phyloP scores from a whole-genome alignment of 2,329 filamentous ascomycete species.

The Epicoccum sorghinum region DNA sequence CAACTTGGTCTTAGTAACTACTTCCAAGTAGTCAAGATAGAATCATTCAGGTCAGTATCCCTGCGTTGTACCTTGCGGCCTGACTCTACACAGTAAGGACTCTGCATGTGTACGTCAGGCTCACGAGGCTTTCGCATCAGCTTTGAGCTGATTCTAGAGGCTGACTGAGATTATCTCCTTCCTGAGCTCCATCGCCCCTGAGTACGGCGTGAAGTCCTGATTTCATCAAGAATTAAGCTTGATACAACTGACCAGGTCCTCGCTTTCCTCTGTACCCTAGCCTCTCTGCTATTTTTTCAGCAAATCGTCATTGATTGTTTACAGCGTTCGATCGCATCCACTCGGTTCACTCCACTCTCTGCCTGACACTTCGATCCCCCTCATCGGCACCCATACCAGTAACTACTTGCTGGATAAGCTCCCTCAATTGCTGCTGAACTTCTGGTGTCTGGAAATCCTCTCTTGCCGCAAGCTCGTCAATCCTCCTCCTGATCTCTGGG shows the following conservation, averaged over 20 bases:
- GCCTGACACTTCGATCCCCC: constrained; percentile 58
- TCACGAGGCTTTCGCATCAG: neutral
- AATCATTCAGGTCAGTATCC: too few relatives aligned
- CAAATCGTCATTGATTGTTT: neutral
- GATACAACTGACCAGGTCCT: too few relatives aligned
- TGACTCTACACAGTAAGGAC: too few relatives aligned
- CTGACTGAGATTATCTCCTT: too few relatives aligned
- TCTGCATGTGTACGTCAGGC: neutral
- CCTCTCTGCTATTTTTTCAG: neutral
- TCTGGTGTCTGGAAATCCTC: constrained; percentile 83
- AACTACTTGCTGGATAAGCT: constrained; percentile 81
- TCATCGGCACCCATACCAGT: constrained; percentile 66
- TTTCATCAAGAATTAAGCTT: too few relatives aligned
- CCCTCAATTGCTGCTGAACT: constrained; percentile 78
- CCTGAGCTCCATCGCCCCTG: too few relatives aligned
- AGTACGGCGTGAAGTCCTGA: too few relatives aligned
- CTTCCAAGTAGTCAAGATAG: too few relatives aligned
- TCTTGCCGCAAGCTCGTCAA: constrained; percentile 84
- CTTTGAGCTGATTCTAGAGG: too few relatives aligned
- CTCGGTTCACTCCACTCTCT: constrained; percentile 43
- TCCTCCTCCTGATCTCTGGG: constrained; percentile 80
- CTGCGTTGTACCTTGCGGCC: too few relatives aligned
- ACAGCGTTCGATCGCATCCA: neutral
- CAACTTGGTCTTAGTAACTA: too few relatives aligned
- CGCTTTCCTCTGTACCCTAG: neutral